Evolutionary conservation across 2,329 filamentous ascomycete genomes (phyloP).

Genomic region (Bipolaris oryzae): DNA sequence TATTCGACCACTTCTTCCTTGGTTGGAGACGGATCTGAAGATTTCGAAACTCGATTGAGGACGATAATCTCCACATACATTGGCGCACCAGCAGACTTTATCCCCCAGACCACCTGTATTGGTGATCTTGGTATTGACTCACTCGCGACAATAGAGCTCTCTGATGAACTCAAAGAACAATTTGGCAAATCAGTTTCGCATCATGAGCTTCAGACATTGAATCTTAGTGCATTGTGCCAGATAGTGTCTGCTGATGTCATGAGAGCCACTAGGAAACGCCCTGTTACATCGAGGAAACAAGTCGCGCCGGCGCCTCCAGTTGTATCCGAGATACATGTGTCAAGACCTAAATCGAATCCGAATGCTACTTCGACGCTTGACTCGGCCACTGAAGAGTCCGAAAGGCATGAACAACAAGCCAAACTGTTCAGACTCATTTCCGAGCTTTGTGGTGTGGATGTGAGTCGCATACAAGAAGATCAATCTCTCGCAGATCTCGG

Average conservation of each 20-base stretch:
- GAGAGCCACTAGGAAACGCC: not conserved
- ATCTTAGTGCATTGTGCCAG: conserved; percentile 5
- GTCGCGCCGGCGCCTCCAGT: not conserved
- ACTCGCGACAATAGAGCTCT: conserved; percentile 20
- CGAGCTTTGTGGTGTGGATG: conserved; percentile 9
- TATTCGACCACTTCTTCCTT: conserved; percentile 8
- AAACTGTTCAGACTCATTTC: conserved; percentile 11
- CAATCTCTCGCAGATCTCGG: conserved; percentile 15
- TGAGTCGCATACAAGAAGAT: conserved; percentile 3
- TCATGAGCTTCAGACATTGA: conserved; percentile 8
- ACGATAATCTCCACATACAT: conserved; percentile 19
- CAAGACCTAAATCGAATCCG: not conserved
- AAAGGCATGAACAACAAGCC: not conserved
- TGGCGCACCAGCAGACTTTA: conserved; percentile 12
- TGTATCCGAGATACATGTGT: not conserved
- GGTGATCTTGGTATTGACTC: conserved; percentile 28
- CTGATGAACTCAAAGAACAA: conserved; percentile 10
- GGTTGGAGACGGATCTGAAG: conserved; percentile 1
- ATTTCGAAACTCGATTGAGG: conserved; percentile 13
- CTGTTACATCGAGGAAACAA: not conserved
- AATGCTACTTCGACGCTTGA: not conserved
- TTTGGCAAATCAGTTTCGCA: conserved; percentile 4
- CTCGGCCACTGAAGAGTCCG: not conserved
- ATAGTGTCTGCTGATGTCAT: not conserved
- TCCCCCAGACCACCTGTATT: conserved; percentile 10